Base-by-base conservation (phyloP, 116 monocot species). In the Iris pallida region DNA sequence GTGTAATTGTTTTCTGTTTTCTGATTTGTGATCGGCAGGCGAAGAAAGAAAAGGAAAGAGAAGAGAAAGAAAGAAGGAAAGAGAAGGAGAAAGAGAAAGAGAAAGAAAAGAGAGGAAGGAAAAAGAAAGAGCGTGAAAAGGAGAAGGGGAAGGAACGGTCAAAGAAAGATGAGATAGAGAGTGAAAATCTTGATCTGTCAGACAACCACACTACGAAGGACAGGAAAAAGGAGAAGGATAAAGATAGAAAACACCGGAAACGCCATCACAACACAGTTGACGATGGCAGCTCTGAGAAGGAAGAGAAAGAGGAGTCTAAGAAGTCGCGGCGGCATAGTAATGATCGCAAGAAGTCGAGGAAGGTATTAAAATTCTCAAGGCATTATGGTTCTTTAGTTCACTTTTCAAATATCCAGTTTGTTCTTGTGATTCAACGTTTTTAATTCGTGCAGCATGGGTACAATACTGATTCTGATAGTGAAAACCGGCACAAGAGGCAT, bases 161-260 rank as follows among this genome's bases (percentile, higher is more conserved):
- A 12, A 70, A 72, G 48, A 94, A 81, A 53, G 94, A 94, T 48
- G 94, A 94, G 15, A 16, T 48, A 30, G 88, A 88, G 20, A 73
- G 59, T 59, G 88, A 85, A 53, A 83, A 42, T 79, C 60, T 68
- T 68, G 96, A 92, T 75, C 55, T 68, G 13, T 14, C 54, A 13
- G 88, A 84, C 53, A 66, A 47, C 48, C 78, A 83, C 66, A 75
- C 65, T 42, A 42, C 63, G 5, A 92, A 90, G 72, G 90, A 90
- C 7, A 90, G 62, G 55, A 92, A 80, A 42, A 83, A 73, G 54
- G 93, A 98, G 5, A 93, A 84, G 56, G 93, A 98, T 19, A 98
- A 79, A 75, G 98, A 98, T 14, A 90, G 90, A 69, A 98, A 88
- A 71, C 86, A 98, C 56, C 76, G 93, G 53, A 98, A 88, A 54